These are phyloP conservation scores for Alternaria atra DNA, from an alignment of 2,329 filamentous ascomycete genomes.

Conservation along the genomic window DNA sequence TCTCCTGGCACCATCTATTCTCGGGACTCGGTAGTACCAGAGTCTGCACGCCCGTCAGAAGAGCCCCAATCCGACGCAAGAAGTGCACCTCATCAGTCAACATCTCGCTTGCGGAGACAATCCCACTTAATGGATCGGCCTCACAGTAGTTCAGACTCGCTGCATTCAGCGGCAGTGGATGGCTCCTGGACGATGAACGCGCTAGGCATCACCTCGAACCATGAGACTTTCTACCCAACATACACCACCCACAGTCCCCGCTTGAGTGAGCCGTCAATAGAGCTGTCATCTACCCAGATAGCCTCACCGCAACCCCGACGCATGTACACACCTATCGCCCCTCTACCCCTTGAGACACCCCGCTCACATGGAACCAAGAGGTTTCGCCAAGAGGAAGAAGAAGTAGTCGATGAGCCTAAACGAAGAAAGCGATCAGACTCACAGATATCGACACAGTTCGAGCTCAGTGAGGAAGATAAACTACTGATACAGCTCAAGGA, in stretches of 20 bases:
- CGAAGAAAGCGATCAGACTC: constrained; percentile 55
- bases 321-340: constrained; percentile 56
- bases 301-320: constrained; percentile 52
- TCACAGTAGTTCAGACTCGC: constrained; percentile 55
- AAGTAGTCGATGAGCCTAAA: constrained; percentile 43
- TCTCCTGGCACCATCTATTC: constrained; percentile 46
- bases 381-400: constrained; percentile 50
- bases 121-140: constrained; percentile 40
- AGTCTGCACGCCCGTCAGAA: constrained; percentile 31
- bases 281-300: constrained; percentile 36
- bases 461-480: constrained; percentile 61
- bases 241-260: constrained; percentile 42
- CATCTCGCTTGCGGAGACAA: constrained; percentile 18
- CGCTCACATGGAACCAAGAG: constrained; percentile 50
- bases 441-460: constrained; percentile 44
- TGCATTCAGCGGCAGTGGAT: constrained; percentile 50
- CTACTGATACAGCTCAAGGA: constrained; percentile 62
- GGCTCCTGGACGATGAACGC: constrained; percentile 52
- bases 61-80: constrained; percentile 27
- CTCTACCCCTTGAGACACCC: constrained; percentile 50
- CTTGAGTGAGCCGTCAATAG: constrained; percentile 45
- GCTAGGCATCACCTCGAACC: constrained; percentile 51
- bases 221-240: constrained; percentile 46
- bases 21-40: constrained; percentile 33
- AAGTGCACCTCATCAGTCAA: constrained; percentile 18